Evolutionary conservation across 2,329 filamentous ascomycete species (phyloP).

Genomic region (Diaporthe capsici): DNA sequence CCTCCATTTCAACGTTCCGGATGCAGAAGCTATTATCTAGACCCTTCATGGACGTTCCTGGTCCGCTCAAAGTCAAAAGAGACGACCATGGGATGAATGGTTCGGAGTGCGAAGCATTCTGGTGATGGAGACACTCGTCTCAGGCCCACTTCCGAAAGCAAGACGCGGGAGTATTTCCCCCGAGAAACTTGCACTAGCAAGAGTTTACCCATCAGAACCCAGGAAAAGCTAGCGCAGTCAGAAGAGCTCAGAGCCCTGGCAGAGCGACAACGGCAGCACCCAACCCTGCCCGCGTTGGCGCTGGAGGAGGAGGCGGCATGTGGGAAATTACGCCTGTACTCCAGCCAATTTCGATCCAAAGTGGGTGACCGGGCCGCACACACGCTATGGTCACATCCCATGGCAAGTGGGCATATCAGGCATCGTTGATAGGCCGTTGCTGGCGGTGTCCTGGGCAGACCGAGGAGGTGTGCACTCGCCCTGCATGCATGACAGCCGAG

Average conservation of each 20-base stretch:
- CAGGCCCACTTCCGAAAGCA: conserved; percentile 11
- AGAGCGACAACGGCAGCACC: conserved; percentile 24
- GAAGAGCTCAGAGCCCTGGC: background rate
- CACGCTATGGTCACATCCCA: conserved; percentile 21
- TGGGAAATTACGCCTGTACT: background rate
- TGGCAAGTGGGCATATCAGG: conserved; percentile 16
- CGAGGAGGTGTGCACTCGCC: conserved; percentile 7
- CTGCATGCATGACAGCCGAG: conserved; percentile 23
- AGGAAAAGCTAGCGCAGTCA: conserved; percentile 16
- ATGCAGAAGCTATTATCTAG: background rate
- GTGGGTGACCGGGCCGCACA: conserved; percentile 14
- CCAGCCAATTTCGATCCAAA: conserved; percentile 8
- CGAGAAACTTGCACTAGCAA: conserved; percentile 29
- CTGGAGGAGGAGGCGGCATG: background rate
- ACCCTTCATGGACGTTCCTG: conserved; percentile 19
- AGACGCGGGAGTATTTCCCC: conserved; percentile 9
- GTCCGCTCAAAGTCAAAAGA: background rate
- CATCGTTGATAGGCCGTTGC: conserved; percentile 21
- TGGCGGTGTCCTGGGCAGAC: background rate
- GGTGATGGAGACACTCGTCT: conserved; percentile 1
- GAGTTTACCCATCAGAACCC: background rate
- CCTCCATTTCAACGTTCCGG: conserved; percentile 31
- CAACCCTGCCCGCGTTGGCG: background rate
- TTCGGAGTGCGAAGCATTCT: background rate
- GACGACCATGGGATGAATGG: conserved; percentile 16